Evolutionary conservation across 805 yeast species (phyloP).

Genomic region (Blastobotrys robertii): DNA sequence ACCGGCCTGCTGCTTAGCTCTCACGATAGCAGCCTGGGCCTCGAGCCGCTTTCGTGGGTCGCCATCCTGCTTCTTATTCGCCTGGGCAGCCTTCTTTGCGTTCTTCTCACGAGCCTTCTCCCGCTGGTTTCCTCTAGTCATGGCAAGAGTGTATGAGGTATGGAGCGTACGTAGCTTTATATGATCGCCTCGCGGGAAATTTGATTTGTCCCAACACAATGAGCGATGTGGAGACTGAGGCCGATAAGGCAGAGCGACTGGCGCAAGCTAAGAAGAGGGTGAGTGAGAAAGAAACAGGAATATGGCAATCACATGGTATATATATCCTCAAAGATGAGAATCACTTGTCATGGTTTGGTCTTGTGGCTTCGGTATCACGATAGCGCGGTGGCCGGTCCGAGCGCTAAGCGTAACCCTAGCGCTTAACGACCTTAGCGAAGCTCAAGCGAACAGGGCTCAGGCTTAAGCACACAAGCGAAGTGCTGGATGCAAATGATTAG

Average conservation of each 20-base stretch:
- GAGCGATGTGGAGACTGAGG: conserved; percentile 18
- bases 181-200: neutral
- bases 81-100: conserved; percentile 59
- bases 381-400: too few species aligned
- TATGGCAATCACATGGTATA: too few species aligned
- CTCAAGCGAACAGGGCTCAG: too few species aligned
- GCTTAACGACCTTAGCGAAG: too few species aligned
- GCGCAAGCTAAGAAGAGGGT: conserved; percentile 67
- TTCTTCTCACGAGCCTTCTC: conserved; percentile 88
- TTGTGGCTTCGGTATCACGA: too few species aligned
- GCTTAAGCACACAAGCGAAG: too few species aligned
- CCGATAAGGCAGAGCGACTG: conserved; percentile 47
- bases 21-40: conserved; percentile 79
- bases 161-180: neutral
- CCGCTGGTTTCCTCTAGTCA: conserved; percentile 97
- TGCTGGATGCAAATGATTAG: too few species aligned
- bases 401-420: too few species aligned
- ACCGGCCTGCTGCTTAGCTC: conserved; percentile 81
- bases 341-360: too few species aligned
- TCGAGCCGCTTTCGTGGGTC: conserved; percentile 83
- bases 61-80: conserved; percentile 64
- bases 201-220: neutral
- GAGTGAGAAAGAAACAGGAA: conserved; percentile 12
- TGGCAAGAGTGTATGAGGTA: conserved; percentile 22
- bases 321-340: too few species aligned